Evolutionary conservation across 73 alveolate species (phyloP).

Genomic region (Tetrahymena malaccensis): DNA sequence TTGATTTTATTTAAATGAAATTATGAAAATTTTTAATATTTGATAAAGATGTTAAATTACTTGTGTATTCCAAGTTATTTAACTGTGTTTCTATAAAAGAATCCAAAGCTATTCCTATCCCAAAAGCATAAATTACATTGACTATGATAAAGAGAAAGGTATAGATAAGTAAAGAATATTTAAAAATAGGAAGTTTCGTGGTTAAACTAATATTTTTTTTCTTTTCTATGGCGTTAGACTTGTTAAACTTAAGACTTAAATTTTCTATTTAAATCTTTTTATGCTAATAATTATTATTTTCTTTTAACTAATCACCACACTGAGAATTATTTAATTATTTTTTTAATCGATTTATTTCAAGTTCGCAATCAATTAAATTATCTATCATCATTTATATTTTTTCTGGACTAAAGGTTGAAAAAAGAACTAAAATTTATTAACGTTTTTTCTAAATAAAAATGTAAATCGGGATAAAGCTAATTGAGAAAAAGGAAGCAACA

Average conservation of each 20-base stretch:
- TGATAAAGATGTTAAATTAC: not conserved
- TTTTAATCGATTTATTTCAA: not conserved
- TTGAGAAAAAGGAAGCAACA: not conserved
- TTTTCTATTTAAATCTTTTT: not conserved
- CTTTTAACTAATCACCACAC: not conserved
- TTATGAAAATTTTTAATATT: too few relatives aligned
- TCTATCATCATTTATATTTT: not conserved
- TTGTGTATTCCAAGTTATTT: not conserved
- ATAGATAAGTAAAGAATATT: not conserved
- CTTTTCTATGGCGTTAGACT: not conserved
- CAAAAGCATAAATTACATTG: not conserved
- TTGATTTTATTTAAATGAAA: too few relatives aligned
- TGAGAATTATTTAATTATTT: not conserved
- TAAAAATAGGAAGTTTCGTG: not conserved
- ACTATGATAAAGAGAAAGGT: not conserved
- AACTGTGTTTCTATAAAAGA: not conserved
- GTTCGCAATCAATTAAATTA: not conserved
- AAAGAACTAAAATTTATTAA: not conserved
- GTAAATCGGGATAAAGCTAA: not conserved
- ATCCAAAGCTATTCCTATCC: not conserved
- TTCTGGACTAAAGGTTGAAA: not conserved
- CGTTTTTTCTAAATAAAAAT: not conserved
- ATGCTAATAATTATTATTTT: not conserved
- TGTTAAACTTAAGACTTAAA: not conserved
- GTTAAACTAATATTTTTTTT: not conserved